phyloP scores from a whole-genome alignment of 2,329 filamentous ascomycete genomes.

The Penicillium sp. region DNA sequence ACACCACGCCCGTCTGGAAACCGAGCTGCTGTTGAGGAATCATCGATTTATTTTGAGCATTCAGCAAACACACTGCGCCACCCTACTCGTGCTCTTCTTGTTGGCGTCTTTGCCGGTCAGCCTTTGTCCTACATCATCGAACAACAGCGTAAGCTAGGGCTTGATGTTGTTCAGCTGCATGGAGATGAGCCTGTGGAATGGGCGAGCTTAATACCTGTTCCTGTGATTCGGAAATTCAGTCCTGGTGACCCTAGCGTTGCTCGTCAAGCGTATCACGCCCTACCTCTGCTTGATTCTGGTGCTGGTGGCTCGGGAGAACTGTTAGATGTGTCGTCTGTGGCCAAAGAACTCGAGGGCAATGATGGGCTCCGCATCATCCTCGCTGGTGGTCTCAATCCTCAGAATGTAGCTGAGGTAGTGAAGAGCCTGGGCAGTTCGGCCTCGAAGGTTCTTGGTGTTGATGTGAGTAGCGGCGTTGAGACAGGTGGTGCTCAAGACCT shows the following conservation, averaged over 20 bases:
- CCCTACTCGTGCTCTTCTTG: constrained; percentile 67
- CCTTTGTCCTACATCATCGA: constrained; percentile 76
- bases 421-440: constrained; percentile 57
- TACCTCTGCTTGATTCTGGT: constrained; percentile 84
- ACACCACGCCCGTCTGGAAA: constrained; percentile 28
- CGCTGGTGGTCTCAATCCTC: constrained; percentile 77
- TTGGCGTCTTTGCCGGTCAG: constrained; percentile 93
- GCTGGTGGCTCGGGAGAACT: constrained; percentile 75
- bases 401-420: constrained; percentile 70
- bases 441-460: constrained; percentile 71
- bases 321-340: constrained; percentile 68
- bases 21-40: constrained; percentile 17
- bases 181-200: constrained; percentile 90
- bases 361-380: constrained; percentile 70
- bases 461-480: constrained; percentile 94
- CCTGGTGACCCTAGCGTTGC: constrained; percentile 70
- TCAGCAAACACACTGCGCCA: constrained; percentile 45
- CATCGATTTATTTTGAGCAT: constrained; percentile 67
- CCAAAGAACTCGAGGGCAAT: constrained; percentile 62
- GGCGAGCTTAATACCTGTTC: constrained; percentile 83
- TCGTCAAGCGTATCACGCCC: constrained; percentile 72
- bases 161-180: constrained; percentile 91
- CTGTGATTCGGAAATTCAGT: constrained; percentile 81
- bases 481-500: constrained; percentile 74
- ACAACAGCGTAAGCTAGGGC: constrained; percentile 68